Conservation (phyloP, 169 alveolate genomes). For the Plasmodium coatneyi region DNA sequence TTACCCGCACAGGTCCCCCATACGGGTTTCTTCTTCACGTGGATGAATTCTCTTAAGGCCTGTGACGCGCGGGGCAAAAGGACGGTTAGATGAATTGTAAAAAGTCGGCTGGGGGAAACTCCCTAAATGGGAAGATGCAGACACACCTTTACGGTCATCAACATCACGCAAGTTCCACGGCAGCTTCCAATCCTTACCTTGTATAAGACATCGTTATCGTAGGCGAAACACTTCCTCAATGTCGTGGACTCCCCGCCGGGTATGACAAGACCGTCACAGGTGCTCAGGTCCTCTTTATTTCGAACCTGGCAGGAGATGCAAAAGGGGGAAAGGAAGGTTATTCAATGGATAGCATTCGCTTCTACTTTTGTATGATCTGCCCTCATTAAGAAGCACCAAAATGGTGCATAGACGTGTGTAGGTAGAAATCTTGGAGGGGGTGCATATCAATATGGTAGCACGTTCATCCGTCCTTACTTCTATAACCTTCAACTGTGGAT, state of each 20-base stretch:
- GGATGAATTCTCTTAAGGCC: slow-evolving; percentile 56
- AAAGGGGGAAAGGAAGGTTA: neutral
- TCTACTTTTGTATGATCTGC: neutral
- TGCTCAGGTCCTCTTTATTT: slow-evolving; percentile 10
- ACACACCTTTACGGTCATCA: neutral
- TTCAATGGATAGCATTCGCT: neutral
- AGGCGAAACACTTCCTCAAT: slow-evolving; percentile 34
- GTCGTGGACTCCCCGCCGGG: slow-evolving; percentile 75
- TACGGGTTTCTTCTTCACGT: slow-evolving; percentile 47
- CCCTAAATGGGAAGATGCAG: neutral
- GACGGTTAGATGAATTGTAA: neutral
- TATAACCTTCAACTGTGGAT: slow-evolving; percentile 14
- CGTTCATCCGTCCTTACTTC: slow-evolving; percentile 9
- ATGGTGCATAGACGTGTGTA: neutral
- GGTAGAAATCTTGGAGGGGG: neutral
- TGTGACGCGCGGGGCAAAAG: neutral
- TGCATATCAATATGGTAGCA: neutral
- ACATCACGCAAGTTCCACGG: neutral
- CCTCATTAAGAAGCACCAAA: neutral
- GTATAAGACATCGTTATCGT: slow-evolving; percentile 61
- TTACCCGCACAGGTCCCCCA: slow-evolving; percentile 75
- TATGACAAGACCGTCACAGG: slow-evolving; percentile 64
- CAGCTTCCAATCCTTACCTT: slow-evolving; percentile 9
- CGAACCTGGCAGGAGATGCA: slow-evolving; percentile 21
- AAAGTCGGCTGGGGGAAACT: neutral